Percentiles rank a stretch among this genome's conserved stretches.
Evolutionary conservation across 768 basidiomycete genomes (phyloP).

Genomic region (Boletus edulis): DNA sequence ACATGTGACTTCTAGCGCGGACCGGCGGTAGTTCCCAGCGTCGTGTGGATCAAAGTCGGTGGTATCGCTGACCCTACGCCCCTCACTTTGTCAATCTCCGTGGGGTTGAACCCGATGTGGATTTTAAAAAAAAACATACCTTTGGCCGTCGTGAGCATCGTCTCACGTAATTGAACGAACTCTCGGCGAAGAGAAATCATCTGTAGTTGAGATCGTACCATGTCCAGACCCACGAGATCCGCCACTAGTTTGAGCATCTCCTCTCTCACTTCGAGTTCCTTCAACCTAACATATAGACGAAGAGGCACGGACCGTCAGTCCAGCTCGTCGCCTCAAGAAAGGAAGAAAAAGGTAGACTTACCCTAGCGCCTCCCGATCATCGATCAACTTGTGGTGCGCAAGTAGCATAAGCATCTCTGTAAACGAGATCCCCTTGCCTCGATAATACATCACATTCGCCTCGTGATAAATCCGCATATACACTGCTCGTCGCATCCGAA

Average conservation of each 20-base stretch:
- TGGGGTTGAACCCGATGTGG: neutral
- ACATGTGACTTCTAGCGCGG: too few relatives aligned
- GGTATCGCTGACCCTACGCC: conserved; percentile 51
- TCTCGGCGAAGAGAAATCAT: conserved; percentile 71
- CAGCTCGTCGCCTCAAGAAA: neutral
- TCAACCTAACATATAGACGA: conserved; percentile 48
- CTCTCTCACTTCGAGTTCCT: conserved; percentile 74
- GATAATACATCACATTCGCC: conserved; percentile 70
- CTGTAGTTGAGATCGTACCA: conserved; percentile 75
- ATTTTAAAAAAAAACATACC: neutral
- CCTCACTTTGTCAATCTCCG: neutral
- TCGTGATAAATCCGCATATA: conserved; percentile 86
- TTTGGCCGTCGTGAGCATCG: conserved; percentile 29
- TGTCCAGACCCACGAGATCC: conserved; percentile 82
- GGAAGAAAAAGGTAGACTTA: conserved; percentile 39
- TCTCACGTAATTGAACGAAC: conserved; percentile 52
- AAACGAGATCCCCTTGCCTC: conserved; percentile 83
- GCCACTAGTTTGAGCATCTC: conserved; percentile 78
- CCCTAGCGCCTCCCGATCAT: conserved; percentile 86
- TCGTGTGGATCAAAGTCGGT: conserved; percentile 61
- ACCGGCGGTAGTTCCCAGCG: neutral
- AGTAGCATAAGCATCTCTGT: conserved; percentile 84
- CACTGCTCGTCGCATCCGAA: conserved; percentile 64
- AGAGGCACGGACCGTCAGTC: neutral
- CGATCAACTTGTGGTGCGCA: conserved; percentile 89